Percentiles rank a stretch among this genome's conserved stretches.
Evolutionary conservation across 108 stramenopile species (phyloP).

Genomic region (Pseudonitzschia delicatissima): DNA sequence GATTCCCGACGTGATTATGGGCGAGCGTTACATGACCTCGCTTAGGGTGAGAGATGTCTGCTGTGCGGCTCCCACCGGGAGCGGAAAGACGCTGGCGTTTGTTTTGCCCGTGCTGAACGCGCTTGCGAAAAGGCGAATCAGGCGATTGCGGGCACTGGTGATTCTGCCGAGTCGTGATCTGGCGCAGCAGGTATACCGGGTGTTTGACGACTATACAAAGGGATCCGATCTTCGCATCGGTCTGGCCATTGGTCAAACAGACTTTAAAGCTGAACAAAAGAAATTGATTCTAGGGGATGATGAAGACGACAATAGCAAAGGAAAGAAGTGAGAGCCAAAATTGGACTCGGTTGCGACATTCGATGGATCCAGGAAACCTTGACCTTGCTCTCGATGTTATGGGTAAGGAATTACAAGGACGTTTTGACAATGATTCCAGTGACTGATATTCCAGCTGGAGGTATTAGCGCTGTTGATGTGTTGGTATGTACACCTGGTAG

Average conservation of each 20-base stretch:
- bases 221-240: slow-evolving; percentile 82
- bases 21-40: slow-evolving; percentile 51
- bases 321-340: too few relatives aligned
- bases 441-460: slow-evolving; percentile 15
- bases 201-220: slow-evolving; percentile 74
- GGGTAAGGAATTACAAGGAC: slow-evolving; percentile 8
- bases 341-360: slow-evolving; percentile 22
- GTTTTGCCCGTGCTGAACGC: slow-evolving; percentile 81
- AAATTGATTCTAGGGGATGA: slow-evolving; percentile 37
- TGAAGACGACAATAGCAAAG: slow-evolving; percentile 5
- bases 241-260: slow-evolving; percentile 84
- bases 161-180: slow-evolving; percentile 94
- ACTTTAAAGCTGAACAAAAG: slow-evolving; percentile 68
- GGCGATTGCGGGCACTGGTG: slow-evolving; percentile 84
- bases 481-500: slow-evolving; percentile 95
- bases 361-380: slow-evolving; percentile 40
- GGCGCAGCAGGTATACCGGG: slow-evolving; percentile 83
- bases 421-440: background rate
- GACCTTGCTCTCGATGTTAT: slow-evolving; percentile 29
- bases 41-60: slow-evolving; percentile 68
- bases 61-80: slow-evolving; percentile 87
- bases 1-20: slow-evolving; percentile 78
- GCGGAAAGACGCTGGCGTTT: slow-evolving; percentile 88
- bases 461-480: slow-evolving; percentile 78
- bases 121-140: slow-evolving; percentile 53